These are phyloP conservation scores for Neofusicoccum laricinum DNA, from an alignment of 2,329 filamentous ascomycete species.

Conservation along the genomic window DNA sequence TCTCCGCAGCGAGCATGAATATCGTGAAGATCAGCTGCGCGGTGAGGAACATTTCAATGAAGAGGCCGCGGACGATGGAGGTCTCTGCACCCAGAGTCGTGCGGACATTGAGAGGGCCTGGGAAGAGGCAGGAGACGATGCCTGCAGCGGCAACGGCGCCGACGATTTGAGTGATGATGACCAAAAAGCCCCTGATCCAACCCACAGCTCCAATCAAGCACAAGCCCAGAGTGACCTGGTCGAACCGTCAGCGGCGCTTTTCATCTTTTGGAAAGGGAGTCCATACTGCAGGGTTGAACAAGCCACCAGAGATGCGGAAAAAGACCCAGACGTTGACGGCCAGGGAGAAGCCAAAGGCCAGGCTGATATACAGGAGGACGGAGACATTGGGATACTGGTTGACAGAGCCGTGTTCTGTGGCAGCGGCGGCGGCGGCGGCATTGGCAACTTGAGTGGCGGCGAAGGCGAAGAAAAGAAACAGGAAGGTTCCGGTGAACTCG, in stretches of 20 bases:
- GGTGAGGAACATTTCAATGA: slow-evolving; percentile 52
- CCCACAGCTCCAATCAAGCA: slow-evolving; percentile 46
- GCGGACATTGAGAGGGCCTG: slow-evolving; percentile 44
- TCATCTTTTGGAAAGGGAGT: not conserved
- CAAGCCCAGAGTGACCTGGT: slow-evolving; percentile 47
- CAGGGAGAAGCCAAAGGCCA: slow-evolving; percentile 43
- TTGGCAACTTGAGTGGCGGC: slow-evolving; percentile 43
- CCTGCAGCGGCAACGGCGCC: slow-evolving; percentile 46
- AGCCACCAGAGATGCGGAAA: slow-evolving; percentile 42
- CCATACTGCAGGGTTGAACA: slow-evolving; percentile 34
- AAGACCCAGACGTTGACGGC: slow-evolving; percentile 47
- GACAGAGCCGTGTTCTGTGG: slow-evolving; percentile 10
- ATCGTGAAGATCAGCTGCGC: slow-evolving; percentile 50
- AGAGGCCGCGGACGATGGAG: slow-evolving; percentile 45
- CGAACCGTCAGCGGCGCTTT: not conserved
- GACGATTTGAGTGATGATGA: slow-evolving; percentile 46
- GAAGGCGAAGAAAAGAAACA: slow-evolving; percentile 43
- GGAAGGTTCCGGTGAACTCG: slow-evolving; percentile 40
- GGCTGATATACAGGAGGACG: slow-evolving; percentile 37
- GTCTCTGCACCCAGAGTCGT: slow-evolving; percentile 43
- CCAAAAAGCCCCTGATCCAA: slow-evolving; percentile 42
- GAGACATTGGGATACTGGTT: slow-evolving; percentile 32
- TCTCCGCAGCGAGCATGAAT: slow-evolving; percentile 44
- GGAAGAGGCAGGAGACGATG: slow-evolving; percentile 44
- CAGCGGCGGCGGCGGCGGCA: slow-evolving; percentile 25